phyloP scores from a whole-genome alignment of 805 yeast species.

The Hagleromyces aurorensis region DNA sequence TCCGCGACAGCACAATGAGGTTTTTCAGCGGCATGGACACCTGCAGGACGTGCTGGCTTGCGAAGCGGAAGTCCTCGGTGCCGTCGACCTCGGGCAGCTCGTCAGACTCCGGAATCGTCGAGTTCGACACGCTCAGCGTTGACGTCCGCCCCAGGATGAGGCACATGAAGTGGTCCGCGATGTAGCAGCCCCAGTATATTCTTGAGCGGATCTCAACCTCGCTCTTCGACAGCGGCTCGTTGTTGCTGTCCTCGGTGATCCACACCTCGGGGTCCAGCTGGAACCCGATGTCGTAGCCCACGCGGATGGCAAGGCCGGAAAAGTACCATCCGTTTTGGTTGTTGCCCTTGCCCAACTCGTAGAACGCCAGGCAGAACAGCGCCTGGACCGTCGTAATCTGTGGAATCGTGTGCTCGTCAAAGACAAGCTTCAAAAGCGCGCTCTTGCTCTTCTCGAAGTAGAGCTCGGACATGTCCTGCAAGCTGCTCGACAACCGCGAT shows the following conservation, averaged over 20 bases:
- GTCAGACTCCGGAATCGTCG: constrained; percentile 52
- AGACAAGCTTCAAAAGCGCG: constrained; percentile 33
- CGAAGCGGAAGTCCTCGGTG: constrained; percentile 49
- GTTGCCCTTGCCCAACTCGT: constrained; percentile 53
- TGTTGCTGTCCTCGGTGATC: constrained; percentile 35
- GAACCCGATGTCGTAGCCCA: constrained; percentile 59
- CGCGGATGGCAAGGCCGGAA: constrained; percentile 53
- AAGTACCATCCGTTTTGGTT: constrained; percentile 58
- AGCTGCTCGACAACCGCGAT: constrained; percentile 39
- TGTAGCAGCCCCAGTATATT: constrained; percentile 59
- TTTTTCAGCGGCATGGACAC: constrained; percentile 35
- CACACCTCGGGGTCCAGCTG: constrained; percentile 56
- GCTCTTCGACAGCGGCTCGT: constrained; percentile 35
- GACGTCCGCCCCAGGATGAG: constrained; percentile 53
- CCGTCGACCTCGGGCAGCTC: constrained; percentile 54
- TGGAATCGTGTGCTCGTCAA: constrained; percentile 32
- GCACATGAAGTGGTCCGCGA: constrained; percentile 58
- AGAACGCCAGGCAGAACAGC: constrained; percentile 48
- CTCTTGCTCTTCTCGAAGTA: constrained; percentile 43
- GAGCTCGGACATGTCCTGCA: constrained; percentile 35
- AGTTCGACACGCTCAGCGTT: constrained; percentile 44
- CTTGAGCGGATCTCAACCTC: constrained; percentile 51
- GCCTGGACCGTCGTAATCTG: constrained; percentile 52
- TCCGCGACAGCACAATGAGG: constrained; percentile 36
- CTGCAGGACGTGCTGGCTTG: constrained; percentile 26